Conservation (phyloP, 2,329 filamentous ascomycete genomes). For the Aspergillus tamarii region DNA sequence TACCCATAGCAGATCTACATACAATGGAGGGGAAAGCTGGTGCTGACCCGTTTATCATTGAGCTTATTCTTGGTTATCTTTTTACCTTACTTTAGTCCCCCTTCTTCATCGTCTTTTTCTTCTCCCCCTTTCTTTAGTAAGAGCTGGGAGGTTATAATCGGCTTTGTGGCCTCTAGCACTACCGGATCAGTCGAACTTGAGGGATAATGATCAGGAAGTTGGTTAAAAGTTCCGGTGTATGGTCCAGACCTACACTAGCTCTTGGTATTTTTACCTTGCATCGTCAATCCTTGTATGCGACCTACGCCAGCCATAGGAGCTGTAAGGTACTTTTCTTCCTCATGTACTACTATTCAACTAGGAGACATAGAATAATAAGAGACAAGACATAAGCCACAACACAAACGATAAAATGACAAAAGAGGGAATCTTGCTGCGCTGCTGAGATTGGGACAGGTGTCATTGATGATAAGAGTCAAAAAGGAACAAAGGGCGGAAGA, state of each 20-base stretch:
- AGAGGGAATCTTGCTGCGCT: constrained; percentile 47
- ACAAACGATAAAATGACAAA: constrained; percentile 35
- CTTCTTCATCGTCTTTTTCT: neutral
- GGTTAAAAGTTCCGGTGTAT: neutral
- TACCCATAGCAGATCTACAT: constrained; percentile 13
- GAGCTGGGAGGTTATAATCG: neutral
- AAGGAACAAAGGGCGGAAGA: constrained; percentile 23
- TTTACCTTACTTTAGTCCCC: neutral
- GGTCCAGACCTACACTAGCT: neutral
- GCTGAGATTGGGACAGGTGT: constrained; percentile 39
- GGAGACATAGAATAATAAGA: constrained; percentile 30
- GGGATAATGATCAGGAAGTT: neutral
- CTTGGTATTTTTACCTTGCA: neutral
- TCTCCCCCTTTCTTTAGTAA: neutral
- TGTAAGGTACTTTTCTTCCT: constrained; percentile 28
- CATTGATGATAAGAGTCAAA: constrained; percentile 28
- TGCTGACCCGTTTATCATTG: constrained; percentile 10
- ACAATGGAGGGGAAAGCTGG: constrained; percentile 20
- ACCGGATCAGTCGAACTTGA: neutral
- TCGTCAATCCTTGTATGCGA: neutral
- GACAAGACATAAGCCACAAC: constrained; percentile 31
- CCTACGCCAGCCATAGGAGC: neutral
- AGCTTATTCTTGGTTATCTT: neutral
- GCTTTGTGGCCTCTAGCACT: neutral
- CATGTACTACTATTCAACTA: constrained; percentile 37